These are phyloP conservation scores for Kodamaea arcana DNA, from an alignment of 1,139 yeast genomes.

Conservation along the genomic window DNA sequence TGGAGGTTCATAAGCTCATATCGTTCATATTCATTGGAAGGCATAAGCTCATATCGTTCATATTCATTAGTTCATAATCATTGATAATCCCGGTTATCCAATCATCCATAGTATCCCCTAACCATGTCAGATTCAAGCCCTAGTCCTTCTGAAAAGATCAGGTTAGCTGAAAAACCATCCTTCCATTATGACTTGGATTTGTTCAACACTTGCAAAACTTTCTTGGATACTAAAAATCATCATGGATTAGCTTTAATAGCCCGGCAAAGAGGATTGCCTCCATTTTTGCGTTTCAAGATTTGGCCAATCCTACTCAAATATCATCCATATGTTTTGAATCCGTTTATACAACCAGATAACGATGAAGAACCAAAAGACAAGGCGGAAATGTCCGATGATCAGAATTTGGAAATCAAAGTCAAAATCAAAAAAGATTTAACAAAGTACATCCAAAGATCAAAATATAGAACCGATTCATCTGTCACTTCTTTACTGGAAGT, in stretches of 20 bases:
- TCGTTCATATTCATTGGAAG: too few species aligned
- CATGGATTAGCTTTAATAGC: slow-evolving; percentile 76
- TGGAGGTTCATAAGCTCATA: too few species aligned
- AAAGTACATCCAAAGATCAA: slow-evolving; percentile 47
- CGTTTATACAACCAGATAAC: slow-evolving; percentile 60
- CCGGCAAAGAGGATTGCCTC: slow-evolving; percentile 82
- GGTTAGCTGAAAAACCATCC: slow-evolving; percentile 24
- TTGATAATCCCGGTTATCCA: too few species aligned
- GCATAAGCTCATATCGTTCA: too few species aligned
- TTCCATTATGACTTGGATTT: slow-evolving; percentile 41
- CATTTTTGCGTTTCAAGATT: slow-evolving; percentile 67
- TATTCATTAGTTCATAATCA: too few species aligned
- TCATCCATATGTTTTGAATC: slow-evolving; percentile 81
- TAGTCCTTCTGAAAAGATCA: neutral
- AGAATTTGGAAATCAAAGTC: slow-evolving; percentile 17
- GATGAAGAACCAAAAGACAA: slow-evolving; percentile 12
- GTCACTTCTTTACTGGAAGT: slow-evolving; percentile 23
- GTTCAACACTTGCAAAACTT: slow-evolving; percentile 35
- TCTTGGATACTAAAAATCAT: slow-evolving; percentile 49
- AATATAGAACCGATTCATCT: slow-evolving; percentile 13
- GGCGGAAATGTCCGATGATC: slow-evolving; percentile 6
- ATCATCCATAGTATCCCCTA: too few species aligned
- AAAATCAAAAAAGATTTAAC: slow-evolving; percentile 49
- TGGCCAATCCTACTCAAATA: slow-evolving; percentile 82
- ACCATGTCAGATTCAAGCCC: slow-evolving; percentile 1